Conservation (phyloP, 2,329 filamentous ascomycete genomes). For the Fusarium phyllophilum region DNA sequence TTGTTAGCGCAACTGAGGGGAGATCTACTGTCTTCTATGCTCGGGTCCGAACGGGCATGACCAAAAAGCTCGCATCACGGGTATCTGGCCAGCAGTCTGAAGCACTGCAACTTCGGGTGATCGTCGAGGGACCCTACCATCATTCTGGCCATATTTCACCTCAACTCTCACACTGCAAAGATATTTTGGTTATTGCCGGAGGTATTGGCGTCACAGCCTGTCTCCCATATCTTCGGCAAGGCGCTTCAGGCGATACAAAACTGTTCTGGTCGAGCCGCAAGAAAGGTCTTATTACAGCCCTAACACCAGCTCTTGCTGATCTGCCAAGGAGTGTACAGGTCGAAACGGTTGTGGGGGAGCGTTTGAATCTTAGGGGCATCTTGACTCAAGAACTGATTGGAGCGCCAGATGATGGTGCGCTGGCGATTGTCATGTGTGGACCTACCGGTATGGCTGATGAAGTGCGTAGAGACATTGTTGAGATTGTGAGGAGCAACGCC, state of each 20-base stretch:
- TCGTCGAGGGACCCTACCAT: constrained; percentile 45
- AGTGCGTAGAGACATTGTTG: constrained; percentile 38
- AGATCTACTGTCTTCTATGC: constrained; percentile 16
- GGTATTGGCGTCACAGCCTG: constrained; percentile 48
- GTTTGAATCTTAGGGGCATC: constrained; percentile 38
- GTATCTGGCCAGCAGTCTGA: neutral
- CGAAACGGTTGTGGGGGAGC: constrained; percentile 35
- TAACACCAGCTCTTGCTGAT: constrained; percentile 21
- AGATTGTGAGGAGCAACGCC: constrained; percentile 27
- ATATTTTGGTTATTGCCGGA: constrained; percentile 46
- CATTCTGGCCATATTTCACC: constrained; percentile 28
- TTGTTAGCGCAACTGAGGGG: neutral
- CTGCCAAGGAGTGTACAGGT: constrained; percentile 33
- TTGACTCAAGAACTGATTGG: constrained; percentile 33
- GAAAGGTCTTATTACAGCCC: constrained; percentile 24
- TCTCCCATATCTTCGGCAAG: constrained; percentile 40
- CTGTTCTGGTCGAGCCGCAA: constrained; percentile 44
- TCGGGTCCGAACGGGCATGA: constrained; percentile 41
- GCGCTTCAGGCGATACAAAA: constrained; percentile 14
- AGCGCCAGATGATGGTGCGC: constrained; percentile 20
- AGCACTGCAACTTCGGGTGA: constrained; percentile 32
- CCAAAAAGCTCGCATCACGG: constrained; percentile 27
- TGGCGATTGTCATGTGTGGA: constrained; percentile 46
- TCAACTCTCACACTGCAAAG: constrained; percentile 40
- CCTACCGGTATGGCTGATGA: constrained; percentile 46